These are phyloP conservation scores for Loxodes magnus DNA, from an alignment of 73 alveolate genomes.

Conservation along the genomic window DNA sequence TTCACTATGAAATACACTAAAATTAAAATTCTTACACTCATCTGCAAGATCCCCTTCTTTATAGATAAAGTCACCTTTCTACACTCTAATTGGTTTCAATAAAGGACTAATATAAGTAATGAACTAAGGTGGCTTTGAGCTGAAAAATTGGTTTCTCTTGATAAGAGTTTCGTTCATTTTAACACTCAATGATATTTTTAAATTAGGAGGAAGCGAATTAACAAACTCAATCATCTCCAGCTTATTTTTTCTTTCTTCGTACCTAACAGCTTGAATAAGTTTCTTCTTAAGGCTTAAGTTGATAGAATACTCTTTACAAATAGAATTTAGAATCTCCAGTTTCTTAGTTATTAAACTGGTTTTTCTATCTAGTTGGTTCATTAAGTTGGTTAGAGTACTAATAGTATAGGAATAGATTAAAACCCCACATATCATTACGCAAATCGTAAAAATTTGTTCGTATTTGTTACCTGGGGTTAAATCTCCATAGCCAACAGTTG, in stretches of 20 bases:
- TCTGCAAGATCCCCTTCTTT: slow-evolving; percentile 71
- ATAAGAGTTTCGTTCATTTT: slow-evolving; percentile 22
- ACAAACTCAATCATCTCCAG: slow-evolving; percentile 24
- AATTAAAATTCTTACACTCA: too few relatives aligned
- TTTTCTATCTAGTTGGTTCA: slow-evolving; percentile 32
- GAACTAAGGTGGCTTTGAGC: slow-evolving; percentile 54
- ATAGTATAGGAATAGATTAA: slow-evolving; percentile 42
- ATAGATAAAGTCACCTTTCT: slow-evolving; percentile 55
- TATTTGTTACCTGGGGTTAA: slow-evolving; percentile 27
- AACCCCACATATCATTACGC: slow-evolving; percentile 53
- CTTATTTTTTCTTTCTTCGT: slow-evolving; percentile 25
- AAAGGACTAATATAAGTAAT: slow-evolving; percentile 70
- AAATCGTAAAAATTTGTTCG: slow-evolving; percentile 46
- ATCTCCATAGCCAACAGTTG: slow-evolving; percentile 93
- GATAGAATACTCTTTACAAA: slow-evolving; percentile 27
- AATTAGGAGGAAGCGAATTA: slow-evolving; percentile 35
- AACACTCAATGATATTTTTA: slow-evolving; percentile 22
- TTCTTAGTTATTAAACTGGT: slow-evolving; percentile 43
- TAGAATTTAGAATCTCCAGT: slow-evolving; percentile 21
- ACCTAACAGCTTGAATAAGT: slow-evolving; percentile 33
- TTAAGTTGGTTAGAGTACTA: slow-evolving; percentile 34
- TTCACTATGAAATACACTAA: slow-evolving; percentile 62
- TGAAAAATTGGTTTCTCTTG: slow-evolving; percentile 30
- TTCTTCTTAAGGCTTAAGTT: slow-evolving; percentile 20
- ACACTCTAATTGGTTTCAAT: slow-evolving; percentile 56